Evolutionary conservation across 2,329 filamentous ascomycete genomes (phyloP).

Genomic region (Trichoderma citrinoviride): DNA sequence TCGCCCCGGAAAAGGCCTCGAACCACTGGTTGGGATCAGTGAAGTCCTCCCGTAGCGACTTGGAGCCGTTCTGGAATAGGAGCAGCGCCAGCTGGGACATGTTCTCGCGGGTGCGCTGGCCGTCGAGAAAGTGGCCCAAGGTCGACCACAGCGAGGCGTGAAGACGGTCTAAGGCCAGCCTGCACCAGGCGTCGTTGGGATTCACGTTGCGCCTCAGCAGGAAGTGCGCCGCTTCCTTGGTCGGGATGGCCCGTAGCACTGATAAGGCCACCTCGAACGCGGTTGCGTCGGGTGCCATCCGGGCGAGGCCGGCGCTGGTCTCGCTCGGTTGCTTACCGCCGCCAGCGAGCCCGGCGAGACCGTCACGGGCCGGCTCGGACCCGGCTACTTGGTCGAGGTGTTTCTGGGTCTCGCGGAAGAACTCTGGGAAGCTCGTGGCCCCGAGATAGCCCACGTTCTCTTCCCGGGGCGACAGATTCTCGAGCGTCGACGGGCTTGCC

Average conservation of each 20-base stretch:
- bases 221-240: not conserved
- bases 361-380: not conserved
- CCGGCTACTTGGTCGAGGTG: not conserved
- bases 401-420: constrained; percentile 14
- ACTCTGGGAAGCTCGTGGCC: constrained; percentile 17
- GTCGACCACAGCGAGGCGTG: constrained; percentile 7
- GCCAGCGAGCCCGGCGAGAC: too few relatives aligned
- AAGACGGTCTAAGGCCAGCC: constrained; percentile 6
- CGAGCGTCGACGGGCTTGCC: not conserved
- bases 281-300: not conserved
- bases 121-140: not conserved
- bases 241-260: not conserved
- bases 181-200: constrained; percentile 2
- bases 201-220: not conserved
- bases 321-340: not conserved
- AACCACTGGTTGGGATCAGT: constrained; percentile 38
- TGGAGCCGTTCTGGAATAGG: constrained; percentile 40
- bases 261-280: not conserved
- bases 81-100: constrained; percentile 31
- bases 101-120: not conserved
- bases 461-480: not conserved
- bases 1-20: constrained; percentile 37
- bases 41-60: constrained; percentile 37
- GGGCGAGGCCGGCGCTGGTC: not conserved
- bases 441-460: constrained; percentile 14